Evolutionary conservation across 2,329 filamentous ascomycete species (phyloP).

Genomic region (Trichoderma citrinoviride): DNA sequence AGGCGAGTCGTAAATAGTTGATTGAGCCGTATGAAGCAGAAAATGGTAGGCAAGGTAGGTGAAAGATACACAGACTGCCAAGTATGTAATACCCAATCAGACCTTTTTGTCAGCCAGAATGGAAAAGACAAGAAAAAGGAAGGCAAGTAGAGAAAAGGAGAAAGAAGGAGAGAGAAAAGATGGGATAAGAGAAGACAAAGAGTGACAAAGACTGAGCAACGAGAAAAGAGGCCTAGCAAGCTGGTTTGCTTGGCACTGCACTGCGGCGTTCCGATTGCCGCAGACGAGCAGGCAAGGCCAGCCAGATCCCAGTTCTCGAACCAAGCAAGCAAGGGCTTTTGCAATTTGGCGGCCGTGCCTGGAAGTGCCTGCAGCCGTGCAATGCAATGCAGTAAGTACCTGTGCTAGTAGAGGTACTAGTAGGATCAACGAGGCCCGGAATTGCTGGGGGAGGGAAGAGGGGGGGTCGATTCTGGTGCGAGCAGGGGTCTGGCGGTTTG

Average conservation of each 20-base stretch:
- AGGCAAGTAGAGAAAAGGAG: background rate
- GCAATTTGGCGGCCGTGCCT: slow-evolving; percentile 13
- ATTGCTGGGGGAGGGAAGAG: too few relatives aligned
- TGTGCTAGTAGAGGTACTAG: too few relatives aligned
- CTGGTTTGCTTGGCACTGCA: slow-evolving; percentile 5
- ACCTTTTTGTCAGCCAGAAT: background rate
- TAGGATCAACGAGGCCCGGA: slow-evolving; percentile 2
- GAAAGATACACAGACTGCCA: background rate
- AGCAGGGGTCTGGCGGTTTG: background rate
- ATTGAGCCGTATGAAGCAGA: too few relatives aligned
- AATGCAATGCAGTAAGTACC: background rate
- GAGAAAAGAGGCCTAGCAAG: background rate
- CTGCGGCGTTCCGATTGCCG: slow-evolving; percentile 15
- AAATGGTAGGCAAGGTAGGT: too few relatives aligned
- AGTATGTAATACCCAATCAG: background rate
- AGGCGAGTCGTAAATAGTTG: too few relatives aligned
- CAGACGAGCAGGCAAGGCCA: slow-evolving; percentile 10
- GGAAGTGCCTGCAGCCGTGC: slow-evolving; percentile 20
- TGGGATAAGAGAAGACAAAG: background rate
- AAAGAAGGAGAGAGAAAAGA: background rate
- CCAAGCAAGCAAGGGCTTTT: slow-evolving; percentile 3
- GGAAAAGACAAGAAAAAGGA: background rate
- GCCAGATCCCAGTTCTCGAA: slow-evolving; percentile 4
- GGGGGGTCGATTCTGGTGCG: background rate
- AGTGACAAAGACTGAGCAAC: background rate